Percentiles rank a stretch among this genome's conserved stretches.
Conservation (phyloP, 1,139 yeast species). For the Chernovozyma sophiae-reginae region DNA sequence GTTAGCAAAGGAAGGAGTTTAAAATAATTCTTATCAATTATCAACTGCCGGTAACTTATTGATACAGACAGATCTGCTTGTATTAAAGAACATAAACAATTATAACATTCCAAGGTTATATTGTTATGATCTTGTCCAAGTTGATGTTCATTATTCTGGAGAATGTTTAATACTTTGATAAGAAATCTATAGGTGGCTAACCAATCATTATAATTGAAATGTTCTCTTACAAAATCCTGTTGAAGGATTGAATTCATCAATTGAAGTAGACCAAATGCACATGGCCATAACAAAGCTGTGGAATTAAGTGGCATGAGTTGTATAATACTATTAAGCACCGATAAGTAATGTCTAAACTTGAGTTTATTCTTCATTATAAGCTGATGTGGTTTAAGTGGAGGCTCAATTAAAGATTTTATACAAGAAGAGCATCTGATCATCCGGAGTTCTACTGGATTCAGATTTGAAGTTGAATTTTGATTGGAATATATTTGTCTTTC, state of each 20-base stretch:
- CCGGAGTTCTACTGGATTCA: constrained; percentile 30
- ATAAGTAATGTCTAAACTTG: constrained; percentile 29
- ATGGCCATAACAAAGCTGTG: constrained; percentile 25
- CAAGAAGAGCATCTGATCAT: constrained; percentile 38
- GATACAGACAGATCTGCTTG: constrained; percentile 25
- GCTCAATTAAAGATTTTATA: constrained; percentile 29
- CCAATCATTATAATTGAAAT: constrained; percentile 33
- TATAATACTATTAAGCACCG: constrained; percentile 21
- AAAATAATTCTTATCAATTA: constrained; percentile 15
- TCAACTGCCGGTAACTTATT: constrained; percentile 16
- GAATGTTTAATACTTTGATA: constrained; percentile 15
- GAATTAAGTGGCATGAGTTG: constrained; percentile 14
- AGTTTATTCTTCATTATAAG: constrained; percentile 10
- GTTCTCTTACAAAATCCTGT: constrained; percentile 35
- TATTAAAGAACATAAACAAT: constrained; percentile 20
- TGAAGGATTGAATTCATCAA: constrained; percentile 25
- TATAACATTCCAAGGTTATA: constrained; percentile 24
- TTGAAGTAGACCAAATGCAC: constrained; percentile 30
- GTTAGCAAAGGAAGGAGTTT: constrained; percentile 21
- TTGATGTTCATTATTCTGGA: constrained; percentile 5
- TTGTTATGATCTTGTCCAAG: constrained; percentile 16
- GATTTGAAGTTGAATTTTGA: constrained; percentile 8
- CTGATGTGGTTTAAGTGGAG: constrained; percentile 11
- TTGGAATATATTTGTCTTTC: constrained; percentile 37
- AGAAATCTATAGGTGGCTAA: constrained; percentile 19